Evolutionary conservation across 352 stramenopile genomes (phyloP), one percentile per base, ranked within the genome.

Genomic region (Globisporangium barbulae): DNA sequence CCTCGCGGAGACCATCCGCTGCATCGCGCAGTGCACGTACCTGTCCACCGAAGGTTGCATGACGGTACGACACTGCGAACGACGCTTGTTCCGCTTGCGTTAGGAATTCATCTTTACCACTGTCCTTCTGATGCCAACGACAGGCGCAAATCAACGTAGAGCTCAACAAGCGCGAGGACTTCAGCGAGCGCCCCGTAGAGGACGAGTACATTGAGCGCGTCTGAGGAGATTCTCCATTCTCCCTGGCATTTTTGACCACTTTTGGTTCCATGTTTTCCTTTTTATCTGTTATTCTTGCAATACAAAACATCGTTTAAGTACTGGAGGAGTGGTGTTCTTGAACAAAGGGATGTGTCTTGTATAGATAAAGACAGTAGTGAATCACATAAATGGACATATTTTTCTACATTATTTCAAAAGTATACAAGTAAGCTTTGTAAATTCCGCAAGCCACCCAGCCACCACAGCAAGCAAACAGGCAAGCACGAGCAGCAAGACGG

Each of bases 11-110:
- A 81, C 91, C 17, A 69, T 98, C 53, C 82, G 96, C 63, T 82
- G 87, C 65, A 85, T 97, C 48, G 89, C 93, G 39, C 89, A 98
- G 69, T 90, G 93, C 79, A 96, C 91, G 15, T 98, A 98, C 74
- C 84, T 78, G 30, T 86, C 85, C 41, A 97, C 93, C 1, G 84
- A 93, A 64, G 94, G 92, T 59, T 98, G 93, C 69, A 98, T 98
- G 94, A 97, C 92, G 61, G 78, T 88, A 62, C 50, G 69, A 22
- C 33, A 21, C 28, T 22, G 17, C 25, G 33, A 22, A 31, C 28
- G 22, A 7, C 28, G 15, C 21, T 17, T 15, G 5, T 57, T 12
- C 19, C 49, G 2, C 13, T 35, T n/a, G 42, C 42, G 4, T 45
- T 15, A 45, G 4, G 9, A n/a, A 1, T 45, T 45, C 5, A 5